Conservation (phyloP, 208 protist species). For the Porcisia hertigi region DNA sequence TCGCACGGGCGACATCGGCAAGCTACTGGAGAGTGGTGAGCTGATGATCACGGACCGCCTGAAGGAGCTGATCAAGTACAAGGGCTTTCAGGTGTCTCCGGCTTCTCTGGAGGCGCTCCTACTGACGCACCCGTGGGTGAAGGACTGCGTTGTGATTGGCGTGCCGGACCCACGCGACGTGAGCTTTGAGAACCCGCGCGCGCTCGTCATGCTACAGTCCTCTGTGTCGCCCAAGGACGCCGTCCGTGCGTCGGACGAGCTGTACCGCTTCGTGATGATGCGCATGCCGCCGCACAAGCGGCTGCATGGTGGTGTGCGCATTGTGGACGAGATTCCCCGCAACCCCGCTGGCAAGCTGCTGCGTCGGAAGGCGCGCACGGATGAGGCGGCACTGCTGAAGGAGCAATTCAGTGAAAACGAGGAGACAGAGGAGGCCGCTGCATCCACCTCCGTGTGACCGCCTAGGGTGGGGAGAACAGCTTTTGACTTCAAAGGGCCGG, state of each 20-base stretch:
- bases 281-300: conserved; percentile 68
- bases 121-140: conserved; percentile 55
- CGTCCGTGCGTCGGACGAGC: conserved; percentile 36
- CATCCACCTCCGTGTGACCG: neutral
- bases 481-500: neutral
- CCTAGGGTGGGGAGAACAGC: neutral
- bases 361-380: conserved; percentile 45
- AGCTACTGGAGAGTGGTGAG: conserved; percentile 29
- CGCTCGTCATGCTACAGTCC: conserved; percentile 62
- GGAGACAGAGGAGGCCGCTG: neutral
- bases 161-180: conserved; percentile 43
- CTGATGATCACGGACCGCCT: conserved; percentile 67
- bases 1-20: conserved; percentile 78
- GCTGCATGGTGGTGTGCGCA: conserved; percentile 66
- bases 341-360: conserved; percentile 79
- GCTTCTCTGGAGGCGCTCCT: conserved; percentile 78
- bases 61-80: conserved; percentile 93
- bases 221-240: conserved; percentile 34
- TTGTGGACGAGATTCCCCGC: conserved; percentile 66
- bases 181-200: conserved; percentile 71
- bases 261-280: conserved; percentile 48
- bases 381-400: conserved; percentile 40
- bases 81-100: conserved; percentile 89
- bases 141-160: conserved; percentile 73
- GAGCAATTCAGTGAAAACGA: conserved; percentile 1